Evolutionary conservation across 192 early-diverging fungal genomes (phyloP).

Genomic region (Cetraspora pellucida): DNA sequence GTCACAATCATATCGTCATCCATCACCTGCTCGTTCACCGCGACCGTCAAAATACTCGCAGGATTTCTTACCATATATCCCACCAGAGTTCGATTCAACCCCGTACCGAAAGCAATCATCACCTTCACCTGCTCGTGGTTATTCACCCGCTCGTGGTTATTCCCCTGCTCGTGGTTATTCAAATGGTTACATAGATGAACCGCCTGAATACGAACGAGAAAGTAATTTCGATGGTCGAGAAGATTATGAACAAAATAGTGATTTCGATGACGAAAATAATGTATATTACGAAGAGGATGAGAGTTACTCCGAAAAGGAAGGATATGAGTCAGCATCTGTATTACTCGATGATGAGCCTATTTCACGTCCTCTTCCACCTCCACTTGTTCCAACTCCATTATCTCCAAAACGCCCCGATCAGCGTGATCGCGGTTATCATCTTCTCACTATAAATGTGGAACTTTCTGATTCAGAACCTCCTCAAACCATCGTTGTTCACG

Average conservation of each 20-base stretch:
- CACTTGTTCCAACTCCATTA: no score
- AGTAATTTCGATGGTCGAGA: background rate
- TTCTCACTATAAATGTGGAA: conserved; percentile 28
- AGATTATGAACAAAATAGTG: background rate
- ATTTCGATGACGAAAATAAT: background rate
- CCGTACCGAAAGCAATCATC: conserved; percentile 12
- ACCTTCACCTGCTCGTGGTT: background rate
- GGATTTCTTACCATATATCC: background rate
- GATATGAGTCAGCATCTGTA: background rate
- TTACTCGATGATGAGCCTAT: no score
- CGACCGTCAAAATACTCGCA: background rate
- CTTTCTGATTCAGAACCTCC: background rate
- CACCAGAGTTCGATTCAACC: conserved; percentile 15
- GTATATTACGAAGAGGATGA: background rate
- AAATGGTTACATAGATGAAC: no score
- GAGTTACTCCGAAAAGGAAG: background rate
- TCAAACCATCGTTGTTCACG: conserved; percentile 19
- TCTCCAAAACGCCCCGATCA: background rate
- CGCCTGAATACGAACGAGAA: background rate
- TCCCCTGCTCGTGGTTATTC: background rate
- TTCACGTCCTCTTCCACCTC: no score
- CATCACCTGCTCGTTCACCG: conserved; percentile 1
- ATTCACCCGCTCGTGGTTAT: background rate
- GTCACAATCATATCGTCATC: background rate
- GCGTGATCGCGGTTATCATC: background rate